These are phyloP conservation scores for Fusarium algeriense DNA, from an alignment of 2,329 filamentous ascomycete genomes.

Conservation along the genomic window DNA sequence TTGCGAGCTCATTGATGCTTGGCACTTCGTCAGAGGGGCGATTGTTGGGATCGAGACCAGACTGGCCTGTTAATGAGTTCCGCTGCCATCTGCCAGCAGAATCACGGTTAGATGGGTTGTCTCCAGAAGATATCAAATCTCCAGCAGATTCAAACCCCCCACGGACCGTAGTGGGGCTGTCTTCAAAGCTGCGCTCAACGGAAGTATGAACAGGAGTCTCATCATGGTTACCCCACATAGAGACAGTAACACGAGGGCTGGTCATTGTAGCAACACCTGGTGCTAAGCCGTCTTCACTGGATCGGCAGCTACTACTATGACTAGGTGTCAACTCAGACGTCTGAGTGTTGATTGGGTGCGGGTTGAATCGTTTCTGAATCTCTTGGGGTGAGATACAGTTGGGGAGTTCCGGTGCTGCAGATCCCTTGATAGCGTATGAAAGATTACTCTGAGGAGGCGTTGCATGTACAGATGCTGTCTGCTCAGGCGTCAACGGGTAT, in stretches of 20 bases:
- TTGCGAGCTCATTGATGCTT: slow-evolving; percentile 64
- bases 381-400: slow-evolving; percentile 58
- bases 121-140: slow-evolving; percentile 52
- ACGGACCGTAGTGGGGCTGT: slow-evolving; percentile 53
- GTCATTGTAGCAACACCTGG: slow-evolving; percentile 57
- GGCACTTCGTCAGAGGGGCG: slow-evolving; percentile 59
- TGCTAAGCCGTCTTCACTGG: slow-evolving; percentile 63
- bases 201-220: slow-evolving; percentile 52
- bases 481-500: slow-evolving; percentile 65
- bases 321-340: slow-evolving; percentile 61
- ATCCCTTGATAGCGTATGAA: slow-evolving; percentile 44
- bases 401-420: slow-evolving; percentile 44
- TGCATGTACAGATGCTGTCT: slow-evolving; percentile 63
- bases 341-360: slow-evolving; percentile 48
- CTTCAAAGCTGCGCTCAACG: slow-evolving; percentile 57
- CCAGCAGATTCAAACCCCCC: slow-evolving; percentile 55
- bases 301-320: slow-evolving; percentile 62
- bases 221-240: slow-evolving; percentile 64
- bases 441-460: slow-evolving; percentile 56
- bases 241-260: slow-evolving; percentile 69
- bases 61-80: slow-evolving; percentile 55
- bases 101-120: slow-evolving; percentile 52
- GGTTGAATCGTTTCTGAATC: slow-evolving; percentile 56
- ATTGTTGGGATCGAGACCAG: slow-evolving; percentile 61
- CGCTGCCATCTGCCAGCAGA: slow-evolving; percentile 58